A percentile compares a stretch with the other conserved stretches of the same genome.
Evolutionary conservation across 176 grass and related monocot genomes (phyloP).

Genomic region (Eragrostis nindensis): DNA sequence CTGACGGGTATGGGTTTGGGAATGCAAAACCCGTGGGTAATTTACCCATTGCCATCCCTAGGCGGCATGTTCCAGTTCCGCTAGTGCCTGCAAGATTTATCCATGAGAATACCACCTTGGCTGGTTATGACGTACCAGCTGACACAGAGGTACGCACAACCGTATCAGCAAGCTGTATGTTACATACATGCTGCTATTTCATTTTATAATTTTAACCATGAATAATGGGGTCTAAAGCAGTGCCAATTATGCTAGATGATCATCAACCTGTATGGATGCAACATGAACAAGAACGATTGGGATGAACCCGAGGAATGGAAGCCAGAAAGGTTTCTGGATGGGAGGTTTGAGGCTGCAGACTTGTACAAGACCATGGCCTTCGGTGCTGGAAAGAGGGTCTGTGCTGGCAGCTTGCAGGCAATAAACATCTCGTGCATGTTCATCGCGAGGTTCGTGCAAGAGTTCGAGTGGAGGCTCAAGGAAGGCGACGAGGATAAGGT

Average conservation of each 20-base stretch:
- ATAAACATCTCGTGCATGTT: slow-evolving; percentile 55
- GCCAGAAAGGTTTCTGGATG: slow-evolving; percentile 77
- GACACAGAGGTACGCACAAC: slow-evolving; percentile 59
- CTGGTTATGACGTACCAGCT: slow-evolving; percentile 61
- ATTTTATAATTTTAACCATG: not conserved
- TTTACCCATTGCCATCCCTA: too few relatives aligned
- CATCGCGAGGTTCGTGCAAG: slow-evolving; percentile 75
- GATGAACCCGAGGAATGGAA: slow-evolving; percentile 67
- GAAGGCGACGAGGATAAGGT: slow-evolving; percentile 77
- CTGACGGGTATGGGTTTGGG: too few relatives aligned
- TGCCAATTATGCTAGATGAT: slow-evolving; percentile 41
- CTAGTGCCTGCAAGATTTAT: slow-evolving; percentile 71
- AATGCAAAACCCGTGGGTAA: too few relatives aligned
- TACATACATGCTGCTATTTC: not conserved
- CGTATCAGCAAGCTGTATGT: not conserved
- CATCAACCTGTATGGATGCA: slow-evolving; percentile 85
- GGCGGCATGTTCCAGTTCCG: slow-evolving; percentile 67
- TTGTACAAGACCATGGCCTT: slow-evolving; percentile 88
- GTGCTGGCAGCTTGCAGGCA: slow-evolving; percentile 69
- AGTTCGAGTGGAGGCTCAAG: slow-evolving; percentile 69
- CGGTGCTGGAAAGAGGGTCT: slow-evolving; percentile 70
- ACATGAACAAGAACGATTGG: slow-evolving; percentile 85
- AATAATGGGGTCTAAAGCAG: not conserved
- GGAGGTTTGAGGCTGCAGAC: slow-evolving; percentile 43
- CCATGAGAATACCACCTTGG: slow-evolving; percentile 68